These are phyloP conservation scores for Tolypocladium tropicale DNA, from an alignment of 2,329 filamentous ascomycete species.

Conservation along the genomic window DNA sequence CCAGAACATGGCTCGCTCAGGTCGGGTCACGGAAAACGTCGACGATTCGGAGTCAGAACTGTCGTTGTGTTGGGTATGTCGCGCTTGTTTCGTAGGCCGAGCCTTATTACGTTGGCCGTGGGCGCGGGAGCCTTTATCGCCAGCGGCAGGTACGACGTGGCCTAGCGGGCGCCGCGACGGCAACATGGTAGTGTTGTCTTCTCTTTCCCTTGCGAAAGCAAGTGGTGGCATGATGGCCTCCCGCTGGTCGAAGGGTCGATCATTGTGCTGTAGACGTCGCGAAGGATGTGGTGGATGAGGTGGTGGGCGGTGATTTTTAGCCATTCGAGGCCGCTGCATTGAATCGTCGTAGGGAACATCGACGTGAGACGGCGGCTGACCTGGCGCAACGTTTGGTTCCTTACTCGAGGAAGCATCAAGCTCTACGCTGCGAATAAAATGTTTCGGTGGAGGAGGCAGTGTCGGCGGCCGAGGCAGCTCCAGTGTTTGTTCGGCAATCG, in stretches of 20 bases:
- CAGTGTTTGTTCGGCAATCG: slow-evolving; percentile 5
- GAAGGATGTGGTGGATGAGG: not conserved
- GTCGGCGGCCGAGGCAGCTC: slow-evolving; percentile 4
- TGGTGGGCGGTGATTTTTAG: too few relatives aligned
- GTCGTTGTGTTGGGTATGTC: not conserved
- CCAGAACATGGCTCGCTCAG: slow-evolving; percentile 9
- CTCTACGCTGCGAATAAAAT: not conserved
- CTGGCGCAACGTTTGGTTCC: not conserved
- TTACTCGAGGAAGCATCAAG: not conserved
- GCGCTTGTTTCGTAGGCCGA: not conserved
- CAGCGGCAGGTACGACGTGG: not conserved
- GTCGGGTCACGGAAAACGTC: slow-evolving; percentile 12
- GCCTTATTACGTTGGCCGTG: not conserved
- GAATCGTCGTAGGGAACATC: not conserved
- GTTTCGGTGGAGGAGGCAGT: not conserved
- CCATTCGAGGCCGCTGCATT: not conserved
- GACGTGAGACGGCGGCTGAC: not conserved
- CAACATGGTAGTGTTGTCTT: not conserved
- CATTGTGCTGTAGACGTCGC: not conserved
- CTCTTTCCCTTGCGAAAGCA: not conserved
- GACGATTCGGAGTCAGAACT: slow-evolving; percentile 10
- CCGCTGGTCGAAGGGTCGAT: not conserved
- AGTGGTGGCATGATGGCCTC: not conserved
- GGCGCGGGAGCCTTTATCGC: not conserved
- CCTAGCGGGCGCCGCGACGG: not conserved